Percentiles rank a stretch among this genome's conserved stretches.
Conservation (phyloP, 1,284 basidiomycete species). For the Marasmius sp. region DNA sequence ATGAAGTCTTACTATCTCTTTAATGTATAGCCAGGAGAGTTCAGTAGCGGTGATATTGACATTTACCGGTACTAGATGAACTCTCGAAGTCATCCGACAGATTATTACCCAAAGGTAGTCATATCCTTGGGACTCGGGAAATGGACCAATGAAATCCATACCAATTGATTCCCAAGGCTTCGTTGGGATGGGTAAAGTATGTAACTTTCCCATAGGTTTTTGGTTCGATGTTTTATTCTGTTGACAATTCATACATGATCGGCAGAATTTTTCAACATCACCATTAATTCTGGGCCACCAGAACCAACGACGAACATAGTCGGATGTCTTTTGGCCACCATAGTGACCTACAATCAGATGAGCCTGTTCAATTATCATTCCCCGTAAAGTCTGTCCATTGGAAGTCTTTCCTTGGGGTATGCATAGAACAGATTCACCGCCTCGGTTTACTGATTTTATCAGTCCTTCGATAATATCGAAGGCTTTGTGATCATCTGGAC, state of each 20-base stretch:
- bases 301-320: conserved; percentile 27
- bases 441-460: background rate
- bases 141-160: conserved; percentile 29
- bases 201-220: conserved; percentile 18
- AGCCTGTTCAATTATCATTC: conserved; percentile 23
- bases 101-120: conserved; percentile 15
- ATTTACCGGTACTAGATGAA: conserved; percentile 20
- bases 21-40: conserved; percentile 3
- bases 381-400: conserved; percentile 6
- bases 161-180: conserved; percentile 26
- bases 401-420: background rate
- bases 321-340: conserved; percentile 20
- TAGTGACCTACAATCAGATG: conserved; percentile 27
- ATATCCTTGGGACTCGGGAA: conserved; percentile 19
- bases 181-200: conserved; percentile 1
- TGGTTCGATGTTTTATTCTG: conserved; percentile 9
- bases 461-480: background rate
- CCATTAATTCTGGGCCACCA: conserved; percentile 33
- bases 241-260: conserved; percentile 17
- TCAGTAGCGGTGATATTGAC: conserved; percentile 16
- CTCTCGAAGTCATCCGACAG: conserved; percentile 17
- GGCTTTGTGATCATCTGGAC: background rate
- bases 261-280: conserved; percentile 19
- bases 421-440: background rate
- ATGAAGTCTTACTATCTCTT: conserved; percentile 24